Conservation (phyloP, 2,329 filamentous ascomycete genomes). For the Annulohypoxylon truncatum region DNA sequence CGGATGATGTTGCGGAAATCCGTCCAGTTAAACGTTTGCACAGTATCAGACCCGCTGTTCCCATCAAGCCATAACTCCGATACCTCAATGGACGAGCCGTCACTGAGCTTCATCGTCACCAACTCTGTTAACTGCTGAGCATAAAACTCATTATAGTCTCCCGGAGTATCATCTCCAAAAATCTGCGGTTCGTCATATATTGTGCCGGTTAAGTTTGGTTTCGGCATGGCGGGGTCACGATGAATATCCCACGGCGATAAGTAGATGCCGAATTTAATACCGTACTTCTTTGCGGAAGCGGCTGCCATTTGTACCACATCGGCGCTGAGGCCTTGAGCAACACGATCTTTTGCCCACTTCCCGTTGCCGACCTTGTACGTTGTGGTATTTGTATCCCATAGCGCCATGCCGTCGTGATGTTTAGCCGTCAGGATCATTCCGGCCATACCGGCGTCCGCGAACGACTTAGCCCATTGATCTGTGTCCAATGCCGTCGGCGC, state of each 20-base stretch:
- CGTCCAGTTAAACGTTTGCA: conserved; percentile 49
- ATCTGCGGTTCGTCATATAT: conserved; percentile 52
- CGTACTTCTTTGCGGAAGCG: conserved; percentile 48
- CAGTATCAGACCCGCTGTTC: conserved; percentile 48
- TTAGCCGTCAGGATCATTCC: conserved; percentile 54
- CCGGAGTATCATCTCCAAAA: conserved; percentile 48
- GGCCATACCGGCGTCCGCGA: conserved; percentile 48
- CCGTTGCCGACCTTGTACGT: conserved; percentile 51
- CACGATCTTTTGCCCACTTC: conserved; percentile 48
- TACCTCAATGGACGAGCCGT: conserved; percentile 39
- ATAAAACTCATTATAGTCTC: conserved; percentile 52
- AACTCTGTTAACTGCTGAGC: conserved; percentile 46
- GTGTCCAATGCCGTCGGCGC: conserved; percentile 44
- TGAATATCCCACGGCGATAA: conserved; percentile 54
- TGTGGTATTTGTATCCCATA: conserved; percentile 52
- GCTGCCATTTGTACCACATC: conserved; percentile 51
- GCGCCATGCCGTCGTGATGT: conserved; percentile 53
- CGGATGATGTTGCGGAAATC: conserved; percentile 49
- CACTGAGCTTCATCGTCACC: conserved; percentile 38
- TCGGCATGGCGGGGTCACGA: conserved; percentile 52
- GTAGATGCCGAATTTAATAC: conserved; percentile 52
- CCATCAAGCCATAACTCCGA: conserved; percentile 52
- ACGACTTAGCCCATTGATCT: conserved; percentile 48
- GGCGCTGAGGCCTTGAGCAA: conserved; percentile 43
- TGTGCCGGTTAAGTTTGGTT: conserved; percentile 47